These are phyloP conservation scores for Cutaneotrichosporon arboriforme DNA, from an alignment of 1,284 basidiomycete genomes.

Conservation along the genomic window DNA sequence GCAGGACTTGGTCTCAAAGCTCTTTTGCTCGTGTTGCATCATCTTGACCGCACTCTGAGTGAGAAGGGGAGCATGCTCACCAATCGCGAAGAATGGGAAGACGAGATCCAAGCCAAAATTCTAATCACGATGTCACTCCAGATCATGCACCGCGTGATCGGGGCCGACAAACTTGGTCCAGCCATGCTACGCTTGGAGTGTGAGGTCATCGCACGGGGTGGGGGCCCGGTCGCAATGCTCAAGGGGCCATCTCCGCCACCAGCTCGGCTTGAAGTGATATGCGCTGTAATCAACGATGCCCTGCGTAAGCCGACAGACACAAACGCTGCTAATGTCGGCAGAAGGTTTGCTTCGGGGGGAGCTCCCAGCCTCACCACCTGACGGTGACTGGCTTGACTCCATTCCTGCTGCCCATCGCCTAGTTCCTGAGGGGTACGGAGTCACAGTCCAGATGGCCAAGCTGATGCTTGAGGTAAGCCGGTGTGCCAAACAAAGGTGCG, in stretches of 20 bases:
- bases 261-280: constrained; percentile 4
- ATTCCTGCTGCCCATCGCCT: constrained; percentile 2
- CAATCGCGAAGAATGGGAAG: constrained; percentile 2
- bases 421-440: constrained; percentile 9
- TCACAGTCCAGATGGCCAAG: constrained; percentile 9
- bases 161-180: constrained; percentile 3
- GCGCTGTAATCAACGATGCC: constrained; percentile 1
- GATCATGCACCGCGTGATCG: constrained; percentile 2
- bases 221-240: neutral
- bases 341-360: no score
- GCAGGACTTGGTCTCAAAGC: no score
- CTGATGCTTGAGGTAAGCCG: neutral
- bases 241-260: neutral
- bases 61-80: no score
- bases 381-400: constrained; percentile 6
- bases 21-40: no score
- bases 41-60: no score
- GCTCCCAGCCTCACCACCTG: neutral
- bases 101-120: constrained; percentile 7
- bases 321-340: no score
- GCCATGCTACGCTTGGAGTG: constrained; percentile 3
- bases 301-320: constrained; percentile 1
- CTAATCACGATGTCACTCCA: constrained; percentile 3
- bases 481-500: no score
- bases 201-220: constrained; percentile 1